These are phyloP conservation scores for Protea cynaroides DNA, from an alignment of 164 flowering plant species.

Conservation along the genomic window DNA sequence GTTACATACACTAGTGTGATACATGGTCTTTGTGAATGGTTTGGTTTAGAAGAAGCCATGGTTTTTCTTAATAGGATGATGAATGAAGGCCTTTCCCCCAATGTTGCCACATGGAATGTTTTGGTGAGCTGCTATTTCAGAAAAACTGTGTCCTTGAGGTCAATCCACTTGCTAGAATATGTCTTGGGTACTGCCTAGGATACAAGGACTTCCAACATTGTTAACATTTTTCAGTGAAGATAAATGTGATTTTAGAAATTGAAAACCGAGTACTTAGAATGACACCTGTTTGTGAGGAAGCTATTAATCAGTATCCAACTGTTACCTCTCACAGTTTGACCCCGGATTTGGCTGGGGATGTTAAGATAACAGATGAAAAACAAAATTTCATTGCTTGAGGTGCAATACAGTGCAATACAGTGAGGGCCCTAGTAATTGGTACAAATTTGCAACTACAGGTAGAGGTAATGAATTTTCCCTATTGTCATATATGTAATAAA, in stretches of 20 bases:
- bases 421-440: too few species aligned
- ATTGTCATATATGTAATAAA: too few species aligned
- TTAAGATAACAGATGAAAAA: too few species aligned
- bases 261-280: too few species aligned
- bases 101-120: constrained; percentile 57
- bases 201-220: not conserved
- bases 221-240: not conserved
- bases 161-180: constrained; percentile 23
- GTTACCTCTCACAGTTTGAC: too few species aligned
- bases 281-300: too few species aligned
- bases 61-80: constrained; percentile 52
- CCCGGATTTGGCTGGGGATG: too few species aligned
- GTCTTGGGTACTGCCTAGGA: constrained; percentile 18
- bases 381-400: too few species aligned
- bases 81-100: constrained; percentile 48
- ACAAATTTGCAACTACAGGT: too few species aligned
- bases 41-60: constrained; percentile 45
- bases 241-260: not conserved
- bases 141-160: constrained; percentile 20
- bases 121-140: constrained; percentile 42
- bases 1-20: constrained; percentile 56
- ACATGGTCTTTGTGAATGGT: constrained; percentile 48
- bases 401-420: too few species aligned
- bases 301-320: too few species aligned
- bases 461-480: too few species aligned